Evolutionary conservation across 2,329 filamentous ascomycete genomes (phyloP).

Genomic region (Fusarium globosum): DNA sequence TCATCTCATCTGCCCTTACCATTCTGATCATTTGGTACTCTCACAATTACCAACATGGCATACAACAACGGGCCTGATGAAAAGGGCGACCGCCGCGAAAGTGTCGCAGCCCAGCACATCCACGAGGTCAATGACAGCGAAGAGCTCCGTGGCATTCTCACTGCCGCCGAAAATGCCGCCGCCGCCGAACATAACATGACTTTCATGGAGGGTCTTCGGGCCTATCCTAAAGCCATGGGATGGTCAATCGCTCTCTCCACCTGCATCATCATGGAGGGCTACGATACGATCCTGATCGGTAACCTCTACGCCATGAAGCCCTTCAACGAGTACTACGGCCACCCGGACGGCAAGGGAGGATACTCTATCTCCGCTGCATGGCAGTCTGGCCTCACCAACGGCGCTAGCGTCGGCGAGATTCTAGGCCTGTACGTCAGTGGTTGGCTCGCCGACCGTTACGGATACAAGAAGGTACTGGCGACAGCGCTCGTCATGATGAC

Average conservation of each 20-base stretch:
- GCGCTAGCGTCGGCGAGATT: neutral
- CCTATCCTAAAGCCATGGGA: neutral
- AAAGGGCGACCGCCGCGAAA: neutral
- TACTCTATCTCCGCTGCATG: neutral
- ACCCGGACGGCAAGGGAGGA: neutral
- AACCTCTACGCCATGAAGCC: neutral
- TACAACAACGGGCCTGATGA: neutral
- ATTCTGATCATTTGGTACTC: neutral
- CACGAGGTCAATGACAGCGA: neutral
- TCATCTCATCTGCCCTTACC: neutral
- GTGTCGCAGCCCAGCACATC: neutral
- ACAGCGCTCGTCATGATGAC: neutral
- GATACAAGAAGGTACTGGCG: neutral
- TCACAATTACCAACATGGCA: neutral
- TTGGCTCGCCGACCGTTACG: neutral
- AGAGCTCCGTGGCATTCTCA: neutral
- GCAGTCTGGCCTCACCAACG: neutral
- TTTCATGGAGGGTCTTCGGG: neutral
- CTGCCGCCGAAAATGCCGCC: neutral
- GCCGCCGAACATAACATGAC: neutral
- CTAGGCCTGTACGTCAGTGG: neutral
- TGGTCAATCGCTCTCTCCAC: neutral
- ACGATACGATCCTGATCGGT: neutral
- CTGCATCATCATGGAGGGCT: neutral
- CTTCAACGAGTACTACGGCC: neutral